Percentiles rank a stretch among this genome's conserved stretches.
Evolutionary conservation across 2,329 filamentous ascomycete species (phyloP).

Genomic region (Colletotrichum tabaci): DNA sequence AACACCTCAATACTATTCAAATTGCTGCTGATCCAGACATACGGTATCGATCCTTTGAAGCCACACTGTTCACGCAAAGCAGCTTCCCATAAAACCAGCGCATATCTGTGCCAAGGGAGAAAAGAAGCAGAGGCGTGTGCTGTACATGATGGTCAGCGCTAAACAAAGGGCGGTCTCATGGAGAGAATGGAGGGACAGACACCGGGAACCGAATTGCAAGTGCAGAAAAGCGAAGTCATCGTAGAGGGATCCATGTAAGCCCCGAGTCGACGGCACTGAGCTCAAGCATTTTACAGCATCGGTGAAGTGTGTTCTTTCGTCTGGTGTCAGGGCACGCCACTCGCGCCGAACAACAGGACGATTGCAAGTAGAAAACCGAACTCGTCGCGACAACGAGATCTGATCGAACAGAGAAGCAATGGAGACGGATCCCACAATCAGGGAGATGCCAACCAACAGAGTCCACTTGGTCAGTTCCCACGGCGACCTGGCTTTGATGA

Average conservation of each 20-base stretch:
- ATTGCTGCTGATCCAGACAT: not conserved
- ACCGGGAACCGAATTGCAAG: not conserved
- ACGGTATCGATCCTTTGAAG: not conserved
- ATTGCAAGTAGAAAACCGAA: not conserved
- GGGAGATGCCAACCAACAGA: no score
- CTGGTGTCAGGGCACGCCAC: not conserved
- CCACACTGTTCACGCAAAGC: not conserved
- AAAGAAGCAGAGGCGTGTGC: not conserved
- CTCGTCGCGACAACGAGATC: not conserved
- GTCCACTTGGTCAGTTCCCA: no score
- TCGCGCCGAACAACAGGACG: not conserved
- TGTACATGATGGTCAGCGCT: not conserved
- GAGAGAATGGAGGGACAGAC: not conserved
- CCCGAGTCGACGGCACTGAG: not conserved
- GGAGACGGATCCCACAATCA: not conserved
- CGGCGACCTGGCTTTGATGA: no score
- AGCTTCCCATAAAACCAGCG: not conserved
- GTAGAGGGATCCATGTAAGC: not conserved
- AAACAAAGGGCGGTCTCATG: not conserved
- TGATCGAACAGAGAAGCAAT: no score
- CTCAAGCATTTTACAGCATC: not conserved
- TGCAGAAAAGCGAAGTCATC: not conserved
- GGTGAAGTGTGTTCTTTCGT: not conserved
- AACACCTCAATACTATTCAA: not conserved
- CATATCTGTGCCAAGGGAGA: slow-evolving; percentile 3